phyloP scores from a whole-genome alignment of 192 early-diverging fungal genomes.

The Helicostylum pulchrum region DNA sequence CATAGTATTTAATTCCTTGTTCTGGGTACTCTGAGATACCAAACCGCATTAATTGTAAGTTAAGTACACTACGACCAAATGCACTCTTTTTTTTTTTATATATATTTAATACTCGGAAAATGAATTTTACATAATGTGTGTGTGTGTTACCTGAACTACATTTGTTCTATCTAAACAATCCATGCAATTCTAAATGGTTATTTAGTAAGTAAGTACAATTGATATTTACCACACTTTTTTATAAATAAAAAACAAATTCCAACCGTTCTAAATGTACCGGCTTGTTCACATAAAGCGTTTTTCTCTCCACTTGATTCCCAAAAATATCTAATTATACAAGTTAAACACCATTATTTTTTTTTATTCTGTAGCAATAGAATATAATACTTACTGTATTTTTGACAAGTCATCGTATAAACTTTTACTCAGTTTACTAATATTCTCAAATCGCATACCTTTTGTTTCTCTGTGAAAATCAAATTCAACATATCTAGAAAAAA shows the following conservation, averaged over 20 bases:
- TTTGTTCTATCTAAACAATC: conserved; percentile 98
- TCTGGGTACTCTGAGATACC: conserved; percentile 66
- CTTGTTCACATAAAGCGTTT: conserved; percentile 35
- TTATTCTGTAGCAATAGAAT: neutral
- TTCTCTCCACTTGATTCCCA: conserved; percentile 10
- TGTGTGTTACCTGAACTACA: conserved; percentile 58
- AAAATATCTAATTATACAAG: conserved; percentile 17
- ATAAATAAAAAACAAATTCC: neutral
- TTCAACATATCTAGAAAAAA: conserved; percentile 64
- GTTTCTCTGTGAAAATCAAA: conserved; percentile 96
- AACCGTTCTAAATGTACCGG: conserved; percentile 48
- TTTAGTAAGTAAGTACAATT: neutral
- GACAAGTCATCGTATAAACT: conserved; percentile 66
- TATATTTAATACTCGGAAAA: neutral
- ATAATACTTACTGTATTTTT: conserved; percentile 51
- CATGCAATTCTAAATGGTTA: conserved; percentile 76
- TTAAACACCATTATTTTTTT: neutral
- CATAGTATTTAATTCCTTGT: conserved; percentile 58
- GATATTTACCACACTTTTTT: neutral
- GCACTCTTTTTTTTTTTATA: conserved; percentile 48
- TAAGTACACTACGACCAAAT: conserved; percentile 60
- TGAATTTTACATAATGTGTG: neutral
- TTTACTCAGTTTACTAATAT: conserved; percentile 72
- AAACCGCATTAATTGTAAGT: conserved; percentile 63
- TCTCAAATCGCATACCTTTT: conserved; percentile 88